Evolutionary conservation across 257 asterid genomes (phyloP).

Genomic region (Osmanthus fragrans): DNA sequence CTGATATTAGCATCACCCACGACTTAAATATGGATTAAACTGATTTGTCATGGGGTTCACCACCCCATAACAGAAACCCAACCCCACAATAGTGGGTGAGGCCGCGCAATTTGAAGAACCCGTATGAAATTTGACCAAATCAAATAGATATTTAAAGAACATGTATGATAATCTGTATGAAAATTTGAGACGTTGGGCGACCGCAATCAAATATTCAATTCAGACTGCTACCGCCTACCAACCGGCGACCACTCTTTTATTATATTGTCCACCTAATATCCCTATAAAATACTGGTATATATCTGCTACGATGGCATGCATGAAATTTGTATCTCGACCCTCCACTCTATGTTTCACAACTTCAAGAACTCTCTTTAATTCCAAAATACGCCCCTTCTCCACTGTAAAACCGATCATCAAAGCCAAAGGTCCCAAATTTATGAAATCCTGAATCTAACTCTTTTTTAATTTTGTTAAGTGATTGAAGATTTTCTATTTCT

Average conservation of each 20-base stretch:
- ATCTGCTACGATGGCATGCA: background rate
- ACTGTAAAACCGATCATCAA: slow-evolving; percentile 12
- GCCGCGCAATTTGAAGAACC: too few relatives aligned
- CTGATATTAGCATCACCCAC: too few relatives aligned
- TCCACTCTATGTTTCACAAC: slow-evolving; percentile 6
- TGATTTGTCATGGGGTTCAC: too few relatives aligned
- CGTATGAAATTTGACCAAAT: too few relatives aligned
- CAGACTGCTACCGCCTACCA: too few relatives aligned
- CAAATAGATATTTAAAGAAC: too few relatives aligned
- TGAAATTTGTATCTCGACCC: slow-evolving; percentile 18
- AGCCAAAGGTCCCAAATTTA: slow-evolving; percentile 7
- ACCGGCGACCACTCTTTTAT: background rate
- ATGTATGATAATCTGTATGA: too few relatives aligned
- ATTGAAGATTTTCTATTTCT: slow-evolving; percentile 15
- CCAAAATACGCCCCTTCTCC: slow-evolving; percentile 21
- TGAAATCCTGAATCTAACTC: background rate
- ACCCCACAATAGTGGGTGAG: too few relatives aligned
- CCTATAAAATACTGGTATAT: background rate
- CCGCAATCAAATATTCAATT: too few relatives aligned
- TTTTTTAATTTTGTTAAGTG: background rate
- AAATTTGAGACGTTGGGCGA: too few relatives aligned
- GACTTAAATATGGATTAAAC: too few relatives aligned
- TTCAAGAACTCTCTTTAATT: slow-evolving; percentile 8
- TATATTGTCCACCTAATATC: background rate
- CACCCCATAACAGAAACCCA: too few relatives aligned